phyloP scores from a whole-genome alignment of 768 basidiomycete genomes.

The Pleurotus tuoliensis region DNA sequence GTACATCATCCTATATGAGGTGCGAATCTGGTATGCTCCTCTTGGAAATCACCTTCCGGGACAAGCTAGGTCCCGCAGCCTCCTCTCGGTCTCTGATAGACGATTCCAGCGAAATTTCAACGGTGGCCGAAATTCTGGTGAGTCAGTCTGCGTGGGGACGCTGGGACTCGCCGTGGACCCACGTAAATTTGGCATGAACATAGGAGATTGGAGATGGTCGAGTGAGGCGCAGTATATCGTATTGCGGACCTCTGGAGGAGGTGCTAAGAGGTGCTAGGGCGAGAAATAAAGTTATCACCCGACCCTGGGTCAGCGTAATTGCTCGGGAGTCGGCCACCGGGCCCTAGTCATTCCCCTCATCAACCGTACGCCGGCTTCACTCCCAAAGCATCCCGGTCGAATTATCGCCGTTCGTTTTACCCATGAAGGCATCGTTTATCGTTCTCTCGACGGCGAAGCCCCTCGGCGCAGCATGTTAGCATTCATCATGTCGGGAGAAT shows the following conservation, averaged over 20 bases:
- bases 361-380: neutral
- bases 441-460: neutral
- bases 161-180: neutral
- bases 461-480: neutral
- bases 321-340: too few relatives aligned
- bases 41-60: slow-evolving; percentile 3
- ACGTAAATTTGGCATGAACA: neutral
- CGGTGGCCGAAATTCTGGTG: neutral
- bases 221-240: neutral
- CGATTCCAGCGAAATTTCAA: neutral
- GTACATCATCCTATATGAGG: slow-evolving; percentile 5
- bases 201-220: neutral
- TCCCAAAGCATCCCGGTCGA: neutral
- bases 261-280: neutral
- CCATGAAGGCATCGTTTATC: neutral
- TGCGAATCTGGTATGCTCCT: neutral
- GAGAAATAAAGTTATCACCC: neutral
- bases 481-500: neutral
- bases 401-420: neutral
- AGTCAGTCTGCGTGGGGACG: neutral
- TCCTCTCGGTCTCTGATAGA: neutral
- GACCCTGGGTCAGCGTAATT: neutral
- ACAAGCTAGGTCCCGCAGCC: neutral
- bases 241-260: neutral
- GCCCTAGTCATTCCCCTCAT: neutral